Conservation (phyloP, 768 basidiomycete species). For the Termitomyces sp. region DNA sequence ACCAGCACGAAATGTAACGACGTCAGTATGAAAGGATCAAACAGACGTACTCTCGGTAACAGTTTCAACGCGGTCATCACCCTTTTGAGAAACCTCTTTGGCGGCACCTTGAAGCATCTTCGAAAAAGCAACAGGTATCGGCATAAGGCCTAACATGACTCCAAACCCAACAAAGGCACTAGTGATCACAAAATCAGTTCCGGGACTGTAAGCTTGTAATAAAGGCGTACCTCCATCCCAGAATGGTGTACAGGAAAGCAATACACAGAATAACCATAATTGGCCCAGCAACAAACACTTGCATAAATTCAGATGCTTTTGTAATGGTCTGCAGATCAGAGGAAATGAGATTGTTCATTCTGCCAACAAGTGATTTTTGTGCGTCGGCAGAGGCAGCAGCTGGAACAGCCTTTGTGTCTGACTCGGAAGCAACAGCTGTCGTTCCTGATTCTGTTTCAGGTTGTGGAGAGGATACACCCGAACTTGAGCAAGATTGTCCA, state of each 20-base stretch:
- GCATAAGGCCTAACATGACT: slow-evolving; percentile 46
- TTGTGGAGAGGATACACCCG: background rate
- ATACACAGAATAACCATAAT: slow-evolving; percentile 34
- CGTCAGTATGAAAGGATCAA: slow-evolving; percentile 4
- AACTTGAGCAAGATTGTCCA: background rate
- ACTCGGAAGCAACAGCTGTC: background rate
- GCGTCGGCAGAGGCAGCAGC: slow-evolving; percentile 10
- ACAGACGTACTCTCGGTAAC: slow-evolving; percentile 53
- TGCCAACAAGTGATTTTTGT: slow-evolving; percentile 48
- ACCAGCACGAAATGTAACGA: slow-evolving; percentile 18
- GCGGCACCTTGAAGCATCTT: slow-evolving; percentile 44
- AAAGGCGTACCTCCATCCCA: slow-evolving; percentile 40
- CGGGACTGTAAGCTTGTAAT: background rate
- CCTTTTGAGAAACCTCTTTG: slow-evolving; percentile 43
- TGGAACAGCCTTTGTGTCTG: slow-evolving; percentile 8
- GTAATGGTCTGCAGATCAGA: slow-evolving; percentile 46
- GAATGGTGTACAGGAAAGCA: slow-evolving; percentile 39
- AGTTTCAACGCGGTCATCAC: slow-evolving; percentile 54
- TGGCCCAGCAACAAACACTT: slow-evolving; percentile 33
- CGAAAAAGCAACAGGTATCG: slow-evolving; percentile 52
- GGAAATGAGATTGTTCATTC: slow-evolving; percentile 73
- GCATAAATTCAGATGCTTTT: slow-evolving; percentile 30
- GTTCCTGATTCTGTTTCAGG: slow-evolving; percentile 3
- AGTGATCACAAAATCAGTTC: background rate
- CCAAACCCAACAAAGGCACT: slow-evolving; percentile 57